Evolutionary conservation across 108 stramenopile genomes (phyloP), one percentile per base, ranked within the genome.

Genomic region (Aurantiochytrium sp.): DNA sequence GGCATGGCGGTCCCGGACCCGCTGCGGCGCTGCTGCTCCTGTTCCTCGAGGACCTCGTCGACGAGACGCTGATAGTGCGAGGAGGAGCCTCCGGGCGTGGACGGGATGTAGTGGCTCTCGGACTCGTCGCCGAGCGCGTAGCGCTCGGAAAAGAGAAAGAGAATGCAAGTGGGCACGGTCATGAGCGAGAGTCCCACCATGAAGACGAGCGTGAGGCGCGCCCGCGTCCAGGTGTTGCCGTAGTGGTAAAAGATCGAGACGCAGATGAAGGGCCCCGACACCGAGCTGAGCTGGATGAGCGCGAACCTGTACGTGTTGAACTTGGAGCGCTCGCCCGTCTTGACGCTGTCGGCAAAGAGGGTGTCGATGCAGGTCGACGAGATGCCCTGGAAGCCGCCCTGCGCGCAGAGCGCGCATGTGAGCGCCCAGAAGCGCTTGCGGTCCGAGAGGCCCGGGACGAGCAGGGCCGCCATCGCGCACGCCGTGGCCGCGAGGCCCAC

Each of bases 91-190:
- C 34, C 81, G 10, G 73, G 69, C 17, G 32, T 30, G 45, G 55
- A 55, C 27, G 17, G 87, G 19, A 68, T 39, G 37, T 69, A 45
- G 41, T 41, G 30, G 19, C 27, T 21, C 24, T 68, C 87, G 32
- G 42, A 50, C 4, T 24, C 39, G 65, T 94, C 93, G 32, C 89
- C 90, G 12, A 95, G 85, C 10, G 93, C 92, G 34, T 92, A 90
- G 50, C 68, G 59, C 68, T 95, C 95, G 89, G 92, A 91, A 90
- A 95, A 95, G 53, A 94, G 85, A 85, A 94, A 90, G 92, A 93
- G 93, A 69, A 94, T 36, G 32, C 89, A 3, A 4, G 88, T 88
- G 59, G 88, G 90, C 19, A 90, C 85, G 36, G 93, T 55, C 86
- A 93, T 94, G 41, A 95, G 54, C 19, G 73, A 89, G 24, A 95